Evolutionary conservation across 2,329 filamentous ascomycete species (phyloP), one percentile per base, ranked within the genome.

Genomic region (Alternaria sp.): DNA sequence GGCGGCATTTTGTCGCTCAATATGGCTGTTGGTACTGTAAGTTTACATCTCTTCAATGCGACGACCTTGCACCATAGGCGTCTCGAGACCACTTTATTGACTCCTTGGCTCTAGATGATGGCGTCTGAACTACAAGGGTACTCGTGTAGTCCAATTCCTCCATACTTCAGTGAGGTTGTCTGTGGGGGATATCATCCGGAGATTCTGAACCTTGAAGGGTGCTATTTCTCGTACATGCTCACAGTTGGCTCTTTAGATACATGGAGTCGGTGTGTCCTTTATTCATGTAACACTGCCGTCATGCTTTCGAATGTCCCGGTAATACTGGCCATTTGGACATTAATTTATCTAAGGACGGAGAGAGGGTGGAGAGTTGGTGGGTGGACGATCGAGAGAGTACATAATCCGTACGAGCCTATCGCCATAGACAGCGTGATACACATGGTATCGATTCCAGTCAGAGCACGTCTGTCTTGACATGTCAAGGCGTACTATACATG

Each of bases 21-120:
- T 40, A 30, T 70, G 5, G 61, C 65, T 6, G 69, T 66, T 8
- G 71, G 70, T 1, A 57, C 68, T 20, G 71, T 74, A 67, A 52
- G 68, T 67, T 34, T 34, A 11, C 12, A 30, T 18, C 28, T 12
- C 18, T 7, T 9, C n/a, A 25, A 28, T 20, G n/a, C 16, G 18
- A n/a, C 6, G 27, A 18, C 30, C 18, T 3, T 34, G 30, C 4
- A 34, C 5, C n/a, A n/a, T 11, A 36, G 12, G 22, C 11, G 22
- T 25, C 22, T 25, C 22, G 5, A 16, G 3, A 4, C 20, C 5
- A 14, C 22, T 22, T 43, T 43, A 14, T 16, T 27, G 27, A 44
- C 14, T 3, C 11, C 12, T 16, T 8, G 22, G 11, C 11, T 9
- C 1, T 16, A 48, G 44, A 48, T 48, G 44, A 48, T 48, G n/a